These are phyloP conservation scores for Striga hermonthica DNA, from an alignment of 305 asterid species.

Conservation along the genomic window DNA sequence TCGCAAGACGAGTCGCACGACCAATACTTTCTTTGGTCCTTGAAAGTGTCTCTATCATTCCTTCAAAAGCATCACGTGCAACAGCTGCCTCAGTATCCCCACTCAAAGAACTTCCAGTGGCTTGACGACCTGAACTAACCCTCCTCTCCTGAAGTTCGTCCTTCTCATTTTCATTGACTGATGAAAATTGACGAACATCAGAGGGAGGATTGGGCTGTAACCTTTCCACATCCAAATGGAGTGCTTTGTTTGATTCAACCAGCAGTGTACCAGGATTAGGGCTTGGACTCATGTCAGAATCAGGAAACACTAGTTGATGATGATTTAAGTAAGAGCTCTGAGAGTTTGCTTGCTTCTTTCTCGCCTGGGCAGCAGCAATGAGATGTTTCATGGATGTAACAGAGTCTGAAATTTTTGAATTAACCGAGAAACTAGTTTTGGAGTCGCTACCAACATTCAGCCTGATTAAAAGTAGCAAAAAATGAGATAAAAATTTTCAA, in stretches of 20 bases:
- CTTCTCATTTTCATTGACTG: conserved; percentile 52
- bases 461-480: conserved; percentile 49
- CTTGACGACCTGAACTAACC: conserved; percentile 55
- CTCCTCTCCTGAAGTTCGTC: conserved; percentile 68
- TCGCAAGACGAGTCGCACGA: conserved; percentile 96
- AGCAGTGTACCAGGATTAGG: conserved; percentile 47
- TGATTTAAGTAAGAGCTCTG: conserved; percentile 46
- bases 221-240: conserved; percentile 45
- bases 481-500: conserved; percentile 31
- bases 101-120: conserved; percentile 72
- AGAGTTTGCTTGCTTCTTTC: conserved; percentile 63
- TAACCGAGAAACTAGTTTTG: conserved; percentile 39
- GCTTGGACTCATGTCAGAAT: conserved; percentile 54
- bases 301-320: conserved; percentile 38
- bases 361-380: conserved; percentile 95
- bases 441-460: conserved; percentile 45
- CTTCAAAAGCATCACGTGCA: conserved; percentile 98
- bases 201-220: conserved; percentile 50
- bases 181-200: conserved; percentile 48
- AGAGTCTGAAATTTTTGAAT: conserved; percentile 52
- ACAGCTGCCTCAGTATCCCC: conserved; percentile 95
- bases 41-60: conserved; percentile 96
- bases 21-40: conserved; percentile 98
- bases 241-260: conserved; percentile 46
- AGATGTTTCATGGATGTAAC: conserved; percentile 66